Conservation (phyloP, 345 rosid genomes). For the Citrus medica region DNA sequence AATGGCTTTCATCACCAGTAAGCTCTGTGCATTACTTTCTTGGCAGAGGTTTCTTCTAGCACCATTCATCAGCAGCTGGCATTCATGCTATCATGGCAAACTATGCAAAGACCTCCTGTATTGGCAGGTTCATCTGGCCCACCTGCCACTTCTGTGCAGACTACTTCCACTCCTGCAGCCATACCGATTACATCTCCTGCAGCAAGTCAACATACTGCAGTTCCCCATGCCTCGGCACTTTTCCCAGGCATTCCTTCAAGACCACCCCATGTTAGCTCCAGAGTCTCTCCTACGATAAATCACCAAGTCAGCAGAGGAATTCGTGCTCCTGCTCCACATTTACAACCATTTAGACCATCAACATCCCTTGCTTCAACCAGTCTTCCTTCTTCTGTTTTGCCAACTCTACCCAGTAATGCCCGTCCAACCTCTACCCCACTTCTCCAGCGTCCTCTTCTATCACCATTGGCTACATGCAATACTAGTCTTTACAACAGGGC, state of each 20-base stretch:
- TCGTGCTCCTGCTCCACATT: constrained; percentile 55
- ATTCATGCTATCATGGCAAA: constrained; percentile 28
- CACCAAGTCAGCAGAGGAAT: constrained; percentile 32
- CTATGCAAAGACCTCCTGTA: constrained; percentile 19
- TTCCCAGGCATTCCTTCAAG: constrained; percentile 21
- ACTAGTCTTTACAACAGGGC: constrained; percentile 3
- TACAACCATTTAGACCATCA: constrained; percentile 43
- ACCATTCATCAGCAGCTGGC: constrained; percentile 29
- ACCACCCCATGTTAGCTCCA: constrained; percentile 30
- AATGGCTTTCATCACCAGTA: neutral
- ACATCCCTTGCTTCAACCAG: constrained; percentile 7
- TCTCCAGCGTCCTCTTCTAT: constrained; percentile 7
- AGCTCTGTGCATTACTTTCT: neutral
- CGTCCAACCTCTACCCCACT: constrained; percentile 10
- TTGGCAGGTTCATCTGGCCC: constrained; percentile 21
- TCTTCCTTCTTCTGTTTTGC: constrained; percentile 17
- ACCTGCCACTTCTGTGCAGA: neutral
- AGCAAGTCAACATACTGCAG: constrained; percentile 10
- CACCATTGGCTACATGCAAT: constrained; percentile 13
- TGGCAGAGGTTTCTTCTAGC: constrained; percentile 37
- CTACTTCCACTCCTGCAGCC: neutral
- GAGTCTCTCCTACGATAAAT: constrained; percentile 27
- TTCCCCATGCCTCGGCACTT: constrained; percentile 14
- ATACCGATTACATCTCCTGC: constrained; percentile 12
- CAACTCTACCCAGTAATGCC: constrained; percentile 11